Evolutionary conservation across 768 basidiomycete genomes (phyloP), one percentile per base, ranked within the genome.

Genomic region (Pleurotus citrinopileatus): DNA sequence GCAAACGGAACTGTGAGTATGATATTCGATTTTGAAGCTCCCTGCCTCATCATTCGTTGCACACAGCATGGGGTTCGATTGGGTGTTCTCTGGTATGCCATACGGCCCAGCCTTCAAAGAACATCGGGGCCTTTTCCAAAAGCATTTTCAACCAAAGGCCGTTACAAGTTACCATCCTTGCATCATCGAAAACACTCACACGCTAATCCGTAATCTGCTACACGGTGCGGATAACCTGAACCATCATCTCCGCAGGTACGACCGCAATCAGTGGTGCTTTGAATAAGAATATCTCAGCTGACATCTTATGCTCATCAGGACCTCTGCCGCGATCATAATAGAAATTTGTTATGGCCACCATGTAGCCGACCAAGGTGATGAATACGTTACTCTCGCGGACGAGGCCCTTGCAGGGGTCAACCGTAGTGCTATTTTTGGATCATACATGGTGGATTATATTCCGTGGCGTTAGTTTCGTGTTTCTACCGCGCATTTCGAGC

Each of bases 351-450:
- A 63, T 52, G 58, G 65, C 1, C 57, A 61, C 42, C 59, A 62
- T 12, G 61, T 64, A 3, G 61, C 62, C 9, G 64, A 61, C 0
- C 37, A 52, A 1, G 61, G 60, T 3, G 65, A 67, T 28, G 60
- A 61, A 19, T 67, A 65, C 32, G 61, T 67, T 38, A 48, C 59
- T 1, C 55, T 62, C 4, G 65, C 64, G 1, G 64, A 65, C 36
- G 46, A 57, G n/a, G 64, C 65, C 13, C 64, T 64, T 2, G 59
- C 58, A 7, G 60, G 57, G 6, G 42, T 65, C 22, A 55, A 59
- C 2, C 42, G 45, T 4, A 55, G 55, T 34, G 61, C 43, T 10
- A 61, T 61, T 29, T 61, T 61, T 12, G 64, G 64, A 5, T 60
- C 60, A 3, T 64, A 59, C 28, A 48, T 59, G 36, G 65, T 66